A percentile compares a stretch with the other conserved stretches of the same genome.
phyloP scores from a whole-genome alignment of 208 protist genomes.

The Crithidia sp. region DNA sequence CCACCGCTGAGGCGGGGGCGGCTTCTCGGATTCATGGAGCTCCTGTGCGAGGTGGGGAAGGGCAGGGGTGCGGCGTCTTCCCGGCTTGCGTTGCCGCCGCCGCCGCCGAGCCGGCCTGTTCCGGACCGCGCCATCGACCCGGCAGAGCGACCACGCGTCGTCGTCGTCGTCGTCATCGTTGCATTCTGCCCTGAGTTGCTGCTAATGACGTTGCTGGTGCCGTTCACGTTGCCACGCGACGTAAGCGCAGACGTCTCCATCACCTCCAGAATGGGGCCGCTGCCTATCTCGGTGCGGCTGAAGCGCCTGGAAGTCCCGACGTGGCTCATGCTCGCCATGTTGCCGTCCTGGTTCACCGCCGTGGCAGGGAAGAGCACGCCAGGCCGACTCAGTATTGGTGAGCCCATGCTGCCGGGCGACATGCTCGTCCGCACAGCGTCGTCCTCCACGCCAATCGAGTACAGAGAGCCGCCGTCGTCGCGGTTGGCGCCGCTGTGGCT shows the following conservation, averaged over 20 bases:
- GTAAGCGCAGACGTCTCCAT: constrained; percentile 32
- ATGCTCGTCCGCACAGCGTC: constrained; percentile 16
- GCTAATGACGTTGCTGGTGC: not conserved
- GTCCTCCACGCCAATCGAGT: constrained; percentile 18
- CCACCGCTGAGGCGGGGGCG: constrained; percentile 13
- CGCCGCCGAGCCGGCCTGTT: not conserved
- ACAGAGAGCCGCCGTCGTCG: constrained; percentile 11
- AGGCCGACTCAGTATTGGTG: not conserved
- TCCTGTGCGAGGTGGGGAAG: not conserved
- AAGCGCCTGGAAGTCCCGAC: constrained; percentile 7
- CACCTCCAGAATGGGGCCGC: constrained; percentile 31
- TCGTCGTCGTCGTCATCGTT: not conserved
- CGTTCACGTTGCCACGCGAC: constrained; percentile 11
- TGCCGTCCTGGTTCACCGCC: constrained; percentile 7
- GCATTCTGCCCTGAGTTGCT: not conserved
- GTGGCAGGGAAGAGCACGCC: constrained; percentile 6
- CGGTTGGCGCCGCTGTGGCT: constrained; percentile 7
- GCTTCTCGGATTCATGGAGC: not conserved
- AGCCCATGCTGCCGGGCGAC: constrained; percentile 6
- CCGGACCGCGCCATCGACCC: not conserved
- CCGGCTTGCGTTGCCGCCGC: not conserved
- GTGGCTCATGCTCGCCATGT: constrained; percentile 14
- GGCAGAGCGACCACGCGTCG: constrained; percentile 5
- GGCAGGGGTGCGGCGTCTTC: not conserved
- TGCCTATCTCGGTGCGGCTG: constrained; percentile 26